These are phyloP conservation scores for Aspergillus bombycis DNA, from an alignment of 2,329 filamentous ascomycete genomes.

Conservation along the genomic window DNA sequence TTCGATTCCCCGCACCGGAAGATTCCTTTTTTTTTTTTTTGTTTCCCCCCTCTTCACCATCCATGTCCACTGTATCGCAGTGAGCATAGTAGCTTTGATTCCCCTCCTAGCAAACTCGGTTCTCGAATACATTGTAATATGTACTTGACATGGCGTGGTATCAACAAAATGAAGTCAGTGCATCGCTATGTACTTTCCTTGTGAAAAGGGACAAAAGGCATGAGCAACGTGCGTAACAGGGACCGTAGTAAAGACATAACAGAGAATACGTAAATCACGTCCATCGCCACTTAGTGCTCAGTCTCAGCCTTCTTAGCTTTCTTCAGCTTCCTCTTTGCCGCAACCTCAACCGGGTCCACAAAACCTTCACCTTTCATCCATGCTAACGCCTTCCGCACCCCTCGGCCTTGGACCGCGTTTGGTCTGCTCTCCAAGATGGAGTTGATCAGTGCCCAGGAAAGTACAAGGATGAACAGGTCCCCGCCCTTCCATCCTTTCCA, in stretches of 20 bases:
- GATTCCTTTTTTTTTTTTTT: background rate
- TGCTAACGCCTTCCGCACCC: conserved; percentile 71
- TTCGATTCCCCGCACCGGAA: conserved; percentile 20
- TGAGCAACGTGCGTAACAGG: background rate
- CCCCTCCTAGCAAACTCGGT: background rate
- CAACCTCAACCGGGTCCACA: conserved; percentile 64
- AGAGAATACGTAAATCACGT: background rate
- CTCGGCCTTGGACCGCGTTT: conserved; percentile 66
- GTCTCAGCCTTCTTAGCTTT: conserved; percentile 23
- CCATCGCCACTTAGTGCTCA: background rate
- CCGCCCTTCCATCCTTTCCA: conserved; percentile 82
- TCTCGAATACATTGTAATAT: background rate
- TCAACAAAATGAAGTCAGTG: background rate
- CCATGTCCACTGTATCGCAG: too few relatives aligned
- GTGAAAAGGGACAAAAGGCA: background rate
- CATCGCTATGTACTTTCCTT: background rate
- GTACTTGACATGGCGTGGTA: background rate
- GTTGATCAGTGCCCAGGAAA: conserved; percentile 76
- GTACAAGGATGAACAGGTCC: conserved; percentile 81
- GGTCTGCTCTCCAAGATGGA: conserved; percentile 75
- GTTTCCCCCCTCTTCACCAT: background rate
- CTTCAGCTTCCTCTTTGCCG: conserved; percentile 41
- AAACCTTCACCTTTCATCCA: conserved; percentile 77
- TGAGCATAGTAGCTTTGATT: background rate
- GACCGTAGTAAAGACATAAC: background rate